phyloP scores from a whole-genome alignment of 1,139 yeast species.

The Saccharomyces pastorianus region DNA sequence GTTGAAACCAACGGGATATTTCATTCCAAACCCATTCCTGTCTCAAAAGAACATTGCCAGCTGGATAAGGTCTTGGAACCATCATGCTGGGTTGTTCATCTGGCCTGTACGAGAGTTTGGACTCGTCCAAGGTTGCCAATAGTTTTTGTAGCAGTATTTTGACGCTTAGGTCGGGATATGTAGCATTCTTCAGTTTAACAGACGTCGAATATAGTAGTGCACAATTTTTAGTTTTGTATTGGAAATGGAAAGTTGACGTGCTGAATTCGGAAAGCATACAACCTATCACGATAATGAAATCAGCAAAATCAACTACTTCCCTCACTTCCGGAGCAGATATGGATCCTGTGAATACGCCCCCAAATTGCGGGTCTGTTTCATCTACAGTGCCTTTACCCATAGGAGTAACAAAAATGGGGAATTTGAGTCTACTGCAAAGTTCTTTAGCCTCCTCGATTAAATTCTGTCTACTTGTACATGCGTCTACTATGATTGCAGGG shows the following conservation, averaged over 20 bases:
- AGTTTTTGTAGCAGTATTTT: slow-evolving; percentile 50
- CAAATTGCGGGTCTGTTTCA: slow-evolving; percentile 62
- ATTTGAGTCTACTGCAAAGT: slow-evolving; percentile 60
- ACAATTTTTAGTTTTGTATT: slow-evolving; percentile 64
- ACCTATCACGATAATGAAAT: slow-evolving; percentile 68
- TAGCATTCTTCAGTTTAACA: slow-evolving; percentile 62
- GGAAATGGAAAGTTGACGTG: slow-evolving; percentile 79
- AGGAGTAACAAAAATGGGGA: slow-evolving; percentile 80
- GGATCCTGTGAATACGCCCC: slow-evolving; percentile 79
- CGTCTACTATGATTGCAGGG: slow-evolving; percentile 75
- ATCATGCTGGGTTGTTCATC: slow-evolving; percentile 22
- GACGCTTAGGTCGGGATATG: slow-evolving; percentile 68
- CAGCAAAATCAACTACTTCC: slow-evolving; percentile 67
- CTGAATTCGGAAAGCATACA: slow-evolving; percentile 76
- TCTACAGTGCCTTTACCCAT: slow-evolving; percentile 81
- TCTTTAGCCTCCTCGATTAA: slow-evolving; percentile 49
- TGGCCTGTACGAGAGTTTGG: slow-evolving; percentile 31
- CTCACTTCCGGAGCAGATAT: slow-evolving; percentile 69
- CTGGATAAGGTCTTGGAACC: slow-evolving; percentile 31
- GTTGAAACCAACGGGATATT: slow-evolving; percentile 63
- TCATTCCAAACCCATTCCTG: slow-evolving; percentile 83
- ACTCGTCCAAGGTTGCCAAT: slow-evolving; percentile 33
- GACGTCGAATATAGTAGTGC: slow-evolving; percentile 76
- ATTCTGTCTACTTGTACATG: slow-evolving; percentile 71
- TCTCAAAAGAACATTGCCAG: slow-evolving; percentile 37